A percentile compares a stretch with the other conserved stretches of the same genome.
phyloP scores from a whole-genome alignment of 78 protist species.

The Chrysochromulina parva region DNA sequence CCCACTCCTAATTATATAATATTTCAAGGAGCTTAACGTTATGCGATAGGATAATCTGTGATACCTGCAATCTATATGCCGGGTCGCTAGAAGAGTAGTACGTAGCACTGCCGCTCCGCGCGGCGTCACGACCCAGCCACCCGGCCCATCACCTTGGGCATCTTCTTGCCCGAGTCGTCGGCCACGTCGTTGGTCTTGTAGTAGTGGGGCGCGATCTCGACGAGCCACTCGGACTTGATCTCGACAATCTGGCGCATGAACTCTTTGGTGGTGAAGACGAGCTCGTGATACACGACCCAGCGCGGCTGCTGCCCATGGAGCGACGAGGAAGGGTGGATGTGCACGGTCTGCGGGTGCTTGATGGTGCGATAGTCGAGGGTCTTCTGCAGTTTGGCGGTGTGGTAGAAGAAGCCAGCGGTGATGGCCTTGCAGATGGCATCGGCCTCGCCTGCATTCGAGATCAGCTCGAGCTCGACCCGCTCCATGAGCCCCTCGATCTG shows the following conservation, averaged over 20 bases:
- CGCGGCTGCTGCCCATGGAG: constrained; percentile 61
- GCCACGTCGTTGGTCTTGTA: constrained; percentile 61
- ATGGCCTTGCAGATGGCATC: constrained; percentile 79
- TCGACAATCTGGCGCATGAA: constrained; percentile 89
- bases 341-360: constrained; percentile 75
- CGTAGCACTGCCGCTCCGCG: too few species aligned
- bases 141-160: not conserved
- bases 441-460: not conserved
- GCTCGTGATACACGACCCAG: constrained; percentile 92
- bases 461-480: constrained; percentile 78
- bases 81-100: too few species aligned
- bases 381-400: constrained; percentile 47
- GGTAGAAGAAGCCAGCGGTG: constrained; percentile 88
- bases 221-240: constrained; percentile 92
- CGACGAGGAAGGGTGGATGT: constrained; percentile 79
- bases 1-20: too few species aligned
- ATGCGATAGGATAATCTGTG: too few species aligned
- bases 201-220: constrained; percentile 96
- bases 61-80: too few species aligned
- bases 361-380: constrained; percentile 63
- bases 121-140: not conserved
- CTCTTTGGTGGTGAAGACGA: constrained; percentile 87
- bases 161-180: not conserved
- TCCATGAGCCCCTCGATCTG: constrained; percentile 84
- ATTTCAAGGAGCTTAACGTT: too few species aligned